A percentile compares a stretch with the other conserved stretches of the same genome.
Evolutionary conservation across 305 asterid genomes (phyloP).

Genomic region (Fraxinus baroniana): DNA sequence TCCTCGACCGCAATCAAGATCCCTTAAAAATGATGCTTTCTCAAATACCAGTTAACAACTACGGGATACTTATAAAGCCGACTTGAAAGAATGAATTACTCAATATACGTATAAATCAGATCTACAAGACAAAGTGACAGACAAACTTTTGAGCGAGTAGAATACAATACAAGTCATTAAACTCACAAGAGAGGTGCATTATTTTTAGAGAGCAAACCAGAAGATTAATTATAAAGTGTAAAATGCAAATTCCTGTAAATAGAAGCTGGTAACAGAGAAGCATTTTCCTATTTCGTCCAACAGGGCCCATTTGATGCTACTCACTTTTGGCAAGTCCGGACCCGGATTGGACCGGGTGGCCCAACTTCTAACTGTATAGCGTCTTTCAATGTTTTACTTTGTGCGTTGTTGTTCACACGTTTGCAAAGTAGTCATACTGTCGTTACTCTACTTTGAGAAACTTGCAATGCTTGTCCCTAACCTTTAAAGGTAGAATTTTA

Average conservation of each 20-base stretch:
- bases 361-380: neutral
- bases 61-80: neutral
- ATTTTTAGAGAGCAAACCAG: neutral
- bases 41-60: neutral
- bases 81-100: neutral
- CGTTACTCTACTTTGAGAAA: neutral
- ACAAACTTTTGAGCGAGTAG: neutral
- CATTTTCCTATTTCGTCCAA: neutral
- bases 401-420: neutral
- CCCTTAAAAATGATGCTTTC: neutral
- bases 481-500: neutral
- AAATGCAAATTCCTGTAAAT: neutral
- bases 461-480: neutral
- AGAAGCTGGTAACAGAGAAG: neutral
- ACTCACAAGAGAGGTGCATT: neutral
- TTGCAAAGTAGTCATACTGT: neutral
- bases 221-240: neutral
- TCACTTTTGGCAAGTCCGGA: neutral
- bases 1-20: neutral
- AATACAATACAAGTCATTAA: neutral
- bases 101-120: neutral
- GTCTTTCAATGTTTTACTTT: neutral
- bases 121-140: neutral
- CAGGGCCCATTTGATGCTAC: neutral
- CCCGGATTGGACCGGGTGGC: neutral